phyloP scores from a whole-genome alignment of 2,329 filamentous ascomycete species.

The Beauveria rudraprayagi region DNA sequence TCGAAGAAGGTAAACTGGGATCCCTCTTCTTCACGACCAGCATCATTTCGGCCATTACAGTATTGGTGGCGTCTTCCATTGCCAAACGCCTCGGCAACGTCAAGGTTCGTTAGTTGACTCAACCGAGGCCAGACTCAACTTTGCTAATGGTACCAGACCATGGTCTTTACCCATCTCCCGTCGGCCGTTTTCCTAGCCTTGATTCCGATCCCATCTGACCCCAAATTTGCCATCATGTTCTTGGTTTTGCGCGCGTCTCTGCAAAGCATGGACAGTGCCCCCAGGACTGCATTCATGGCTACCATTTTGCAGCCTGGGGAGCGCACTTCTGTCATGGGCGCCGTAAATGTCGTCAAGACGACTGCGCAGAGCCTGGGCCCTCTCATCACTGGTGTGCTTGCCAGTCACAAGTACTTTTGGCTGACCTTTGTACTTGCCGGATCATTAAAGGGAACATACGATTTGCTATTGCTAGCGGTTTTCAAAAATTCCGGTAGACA shows the following conservation, averaged over 20 bases:
- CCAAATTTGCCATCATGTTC: slow-evolving; percentile 49
- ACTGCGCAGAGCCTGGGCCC: slow-evolving; percentile 54
- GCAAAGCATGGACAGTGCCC: slow-evolving; percentile 63
- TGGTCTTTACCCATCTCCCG: slow-evolving; percentile 68
- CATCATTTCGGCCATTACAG: slow-evolving; percentile 43
- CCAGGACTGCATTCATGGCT: slow-evolving; percentile 61
- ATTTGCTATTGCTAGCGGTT: slow-evolving; percentile 46
- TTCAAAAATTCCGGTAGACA: slow-evolving; percentile 25
- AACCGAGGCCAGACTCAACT: not conserved
- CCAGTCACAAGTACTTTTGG: slow-evolving; percentile 48
- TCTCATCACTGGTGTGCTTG: slow-evolving; percentile 55
- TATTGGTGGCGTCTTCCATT: slow-evolving; percentile 45
- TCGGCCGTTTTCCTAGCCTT: slow-evolving; percentile 57
- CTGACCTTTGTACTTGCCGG: slow-evolving; percentile 57
- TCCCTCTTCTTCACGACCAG: slow-evolving; percentile 47
- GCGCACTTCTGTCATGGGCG: slow-evolving; percentile 63
- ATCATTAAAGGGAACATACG: slow-evolving; percentile 51
- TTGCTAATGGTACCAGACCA: slow-evolving; percentile 37
- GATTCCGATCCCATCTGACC: slow-evolving; percentile 47
- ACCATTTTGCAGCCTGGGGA: slow-evolving; percentile 56
- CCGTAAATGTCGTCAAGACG: slow-evolving; percentile 63
- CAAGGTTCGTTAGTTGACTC: slow-evolving; percentile 40
- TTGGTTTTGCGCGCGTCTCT: slow-evolving; percentile 54
- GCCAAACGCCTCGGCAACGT: slow-evolving; percentile 53
- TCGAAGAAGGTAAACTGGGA: slow-evolving; percentile 43